Evolutionary conservation across 345 rosid genomes (phyloP), one percentile per base, ranked within the genome.

Genomic region (Chamaenerion angustifolium): DNA sequence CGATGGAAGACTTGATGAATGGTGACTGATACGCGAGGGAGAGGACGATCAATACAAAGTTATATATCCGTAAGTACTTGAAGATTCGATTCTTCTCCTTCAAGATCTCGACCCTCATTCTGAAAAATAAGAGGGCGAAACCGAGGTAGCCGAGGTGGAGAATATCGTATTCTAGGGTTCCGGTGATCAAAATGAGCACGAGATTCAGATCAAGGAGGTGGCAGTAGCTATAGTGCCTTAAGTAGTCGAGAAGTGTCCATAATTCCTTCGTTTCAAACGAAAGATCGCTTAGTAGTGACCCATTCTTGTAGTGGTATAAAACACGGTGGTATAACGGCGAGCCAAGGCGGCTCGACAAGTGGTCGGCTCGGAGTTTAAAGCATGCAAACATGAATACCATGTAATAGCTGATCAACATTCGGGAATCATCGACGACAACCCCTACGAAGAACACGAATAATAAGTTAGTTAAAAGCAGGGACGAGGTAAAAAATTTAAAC

Each of bases 61-160:
- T 73, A 63, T 73, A 73, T 10, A 73, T 73, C 27, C 78, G 56
- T 61, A 73, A 45, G 59, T 62, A 61, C 51, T 60, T 73, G 64
- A 73, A 73, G 50, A 73, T 52, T 46, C 55, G 40, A 43, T 73
- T 65, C 66, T 66, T 68, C 68, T 65, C 63, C 55, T 69, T 66
- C 10, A 73, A 46, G 16, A 73, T 60, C 42, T 65, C 55, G 42
- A 73, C 62, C 56, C 78, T 74, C 63, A 71, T 64, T 8, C 83
- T 66, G 61, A 74, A 77, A 63, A 73, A 77, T 19, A 74, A 52
- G 21, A 77, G 65, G 46, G 77, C 75, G 59, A 74, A 64, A 56
- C 71, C 77, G 16, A 74, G 80, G 56, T 77, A 77, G 16, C 80
- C 83, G 21, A 77, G 71, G 59, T 77, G 83, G 18, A 77, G 77